phyloP scores from a whole-genome alignment of 768 basidiomycete species.

The Trametes cubensis region DNA sequence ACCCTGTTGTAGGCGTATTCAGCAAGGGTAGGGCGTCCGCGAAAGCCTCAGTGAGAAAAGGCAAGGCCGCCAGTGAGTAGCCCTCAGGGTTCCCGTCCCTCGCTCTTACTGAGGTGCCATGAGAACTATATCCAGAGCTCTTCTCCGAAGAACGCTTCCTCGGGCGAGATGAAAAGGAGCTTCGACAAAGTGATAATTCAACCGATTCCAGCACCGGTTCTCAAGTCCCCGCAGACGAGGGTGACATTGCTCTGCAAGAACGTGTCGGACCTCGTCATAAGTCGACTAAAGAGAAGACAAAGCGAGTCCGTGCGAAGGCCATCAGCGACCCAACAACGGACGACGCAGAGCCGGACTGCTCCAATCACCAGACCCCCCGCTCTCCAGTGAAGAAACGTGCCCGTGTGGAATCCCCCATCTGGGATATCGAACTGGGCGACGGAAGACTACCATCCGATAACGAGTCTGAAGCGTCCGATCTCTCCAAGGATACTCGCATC shows the following conservation, averaged over 20 bases:
- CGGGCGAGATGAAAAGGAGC: background rate
- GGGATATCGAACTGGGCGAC: constrained; percentile 56
- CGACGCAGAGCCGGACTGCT: background rate
- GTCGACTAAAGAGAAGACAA: background rate
- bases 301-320: background rate
- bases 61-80: constrained; percentile 34
- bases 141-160: constrained; percentile 34
- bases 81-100: background rate
- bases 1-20: constrained; percentile 59
- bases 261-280: background rate
- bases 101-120: constrained; percentile 2
- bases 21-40: constrained; percentile 65
- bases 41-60: constrained; percentile 37
- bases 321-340: background rate
- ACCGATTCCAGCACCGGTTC: too few species aligned
- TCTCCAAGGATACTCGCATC: constrained; percentile 13
- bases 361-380: background rate
- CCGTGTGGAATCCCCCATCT: constrained; percentile 45
- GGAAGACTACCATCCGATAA: constrained; percentile 22
- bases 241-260: background rate
- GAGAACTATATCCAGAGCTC: constrained; percentile 13
- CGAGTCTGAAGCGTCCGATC: constrained; percentile 16
- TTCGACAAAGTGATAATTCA: too few species aligned
- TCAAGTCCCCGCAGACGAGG: background rate
- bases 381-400: background rate